Evolutionary conservation across 192 early-diverging fungal genomes (phyloP).

Genomic region (Gigaspora rosea): DNA sequence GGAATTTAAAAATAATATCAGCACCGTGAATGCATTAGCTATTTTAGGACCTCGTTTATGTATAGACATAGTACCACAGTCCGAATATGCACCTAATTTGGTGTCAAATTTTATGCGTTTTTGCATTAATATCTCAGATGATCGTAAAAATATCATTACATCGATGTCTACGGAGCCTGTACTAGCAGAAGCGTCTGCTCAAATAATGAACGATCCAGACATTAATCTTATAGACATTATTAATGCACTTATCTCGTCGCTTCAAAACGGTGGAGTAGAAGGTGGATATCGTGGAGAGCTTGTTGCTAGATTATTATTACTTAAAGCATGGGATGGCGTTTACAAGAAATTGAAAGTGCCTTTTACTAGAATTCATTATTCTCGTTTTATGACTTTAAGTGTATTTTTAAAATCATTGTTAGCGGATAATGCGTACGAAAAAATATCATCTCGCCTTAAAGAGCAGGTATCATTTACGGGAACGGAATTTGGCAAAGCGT

Average conservation of each 20-base stretch:
- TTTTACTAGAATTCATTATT: too few species aligned
- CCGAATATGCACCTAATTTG: too few species aligned
- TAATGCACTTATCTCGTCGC: not conserved
- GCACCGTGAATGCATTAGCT: too few species aligned
- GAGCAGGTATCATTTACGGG: not conserved
- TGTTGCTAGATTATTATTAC: not conserved
- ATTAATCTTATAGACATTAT: not conserved
- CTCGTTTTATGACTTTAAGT: not conserved
- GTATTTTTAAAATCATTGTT: conserved; percentile 1
- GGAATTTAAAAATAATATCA: too few species aligned
- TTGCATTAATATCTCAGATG: not conserved
- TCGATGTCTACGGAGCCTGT: conserved; percentile 2
- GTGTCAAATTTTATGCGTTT: not conserved
- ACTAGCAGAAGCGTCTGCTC: not conserved
- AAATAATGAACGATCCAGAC: conserved; percentile 11
- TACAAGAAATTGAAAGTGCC: too few species aligned
- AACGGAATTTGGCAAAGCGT: not conserved
- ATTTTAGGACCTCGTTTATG: too few species aligned
- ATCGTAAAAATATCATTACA: conserved; percentile 4
- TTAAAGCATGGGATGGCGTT: not conserved
- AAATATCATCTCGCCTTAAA: not conserved
- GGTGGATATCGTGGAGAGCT: conserved; percentile 5
- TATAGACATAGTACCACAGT: too few species aligned
- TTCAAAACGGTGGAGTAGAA: conserved; percentile 5
- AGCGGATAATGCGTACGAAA: not conserved